Evolutionary conservation across 1,139 yeast species (phyloP).

Genomic region (Pichia kudriavzevii): DNA sequence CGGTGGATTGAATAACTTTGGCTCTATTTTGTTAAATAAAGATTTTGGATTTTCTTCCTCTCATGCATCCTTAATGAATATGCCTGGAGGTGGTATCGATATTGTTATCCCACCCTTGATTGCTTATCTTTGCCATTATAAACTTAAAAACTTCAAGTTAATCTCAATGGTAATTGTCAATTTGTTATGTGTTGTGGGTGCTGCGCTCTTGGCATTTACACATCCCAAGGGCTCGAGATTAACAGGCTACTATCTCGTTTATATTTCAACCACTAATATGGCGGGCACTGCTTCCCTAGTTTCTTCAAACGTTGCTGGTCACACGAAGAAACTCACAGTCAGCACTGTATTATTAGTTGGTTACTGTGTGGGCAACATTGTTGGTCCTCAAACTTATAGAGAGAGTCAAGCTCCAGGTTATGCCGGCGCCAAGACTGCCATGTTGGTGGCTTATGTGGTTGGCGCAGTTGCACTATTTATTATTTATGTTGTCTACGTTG

Average conservation of each 20-base stretch:
- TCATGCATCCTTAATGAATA: slow-evolving; percentile 29
- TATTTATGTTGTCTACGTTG: slow-evolving; percentile 28
- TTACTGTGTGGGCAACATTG: slow-evolving; percentile 57
- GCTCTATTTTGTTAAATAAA: slow-evolving; percentile 32
- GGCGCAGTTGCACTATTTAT: slow-evolving; percentile 22
- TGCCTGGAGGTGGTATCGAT: slow-evolving; percentile 32
- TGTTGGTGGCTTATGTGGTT: slow-evolving; percentile 33
- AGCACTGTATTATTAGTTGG: slow-evolving; percentile 47
- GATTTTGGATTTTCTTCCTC: slow-evolving; percentile 27
- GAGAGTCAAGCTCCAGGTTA: slow-evolving; percentile 34
- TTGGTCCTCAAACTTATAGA: slow-evolving; percentile 44
- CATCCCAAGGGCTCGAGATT: slow-evolving; percentile 28
- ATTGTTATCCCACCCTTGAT: slow-evolving; percentile 25
- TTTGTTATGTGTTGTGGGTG: slow-evolving; percentile 6
- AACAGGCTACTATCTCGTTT: slow-evolving; percentile 34
- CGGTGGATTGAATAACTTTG: slow-evolving; percentile 31
- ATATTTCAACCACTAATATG: slow-evolving; percentile 29
- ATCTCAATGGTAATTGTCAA: slow-evolving; percentile 7
- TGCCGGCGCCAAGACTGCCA: slow-evolving; percentile 31
- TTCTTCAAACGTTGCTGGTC: slow-evolving; percentile 54
- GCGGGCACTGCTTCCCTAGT: slow-evolving; percentile 26
- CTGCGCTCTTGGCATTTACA: slow-evolving; percentile 10
- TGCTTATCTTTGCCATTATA: slow-evolving; percentile 32
- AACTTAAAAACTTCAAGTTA: slow-evolving; percentile 16
- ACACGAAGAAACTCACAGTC: slow-evolving; percentile 32